Base-by-base conservation (phyloP, 371 early-diverging fungal genomes). In the Mortierella sp. region DNA sequence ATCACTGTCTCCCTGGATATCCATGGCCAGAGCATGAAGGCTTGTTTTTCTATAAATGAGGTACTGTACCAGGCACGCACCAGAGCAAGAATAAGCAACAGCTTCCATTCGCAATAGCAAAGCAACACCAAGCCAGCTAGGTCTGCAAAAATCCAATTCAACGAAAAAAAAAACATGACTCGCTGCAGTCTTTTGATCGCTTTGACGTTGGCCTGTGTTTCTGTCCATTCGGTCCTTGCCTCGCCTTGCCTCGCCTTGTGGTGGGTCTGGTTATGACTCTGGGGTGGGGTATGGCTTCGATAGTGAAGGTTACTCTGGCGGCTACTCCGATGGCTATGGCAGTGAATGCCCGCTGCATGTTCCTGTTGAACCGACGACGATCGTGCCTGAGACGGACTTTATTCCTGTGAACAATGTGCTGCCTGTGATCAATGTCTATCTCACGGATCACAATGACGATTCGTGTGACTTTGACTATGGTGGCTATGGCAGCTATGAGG, bases 381-480 rank as follows among this genome's bases (percentile, higher is more conserved):
- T 70, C 39, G 9, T n/a, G 26, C 59, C 70, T 8, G 59, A 59
- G 55, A 70, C 71, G 12, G 64, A 64, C 42, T 59, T 71, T 14
- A 37, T 64, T 19, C 65, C 64, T 3, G 48, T 64, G 43, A 64
- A 26, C 51, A 71, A 64, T 24, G 64, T 71, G n/a, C 55, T 30
- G 30, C 71, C 71, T 12, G 11, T 55, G 6, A 60, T 71, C 26
- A 64, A 64, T 15, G 51, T 71, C 15, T 32, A 47, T 6, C 60
- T 60, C 9, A 39, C 59, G 1, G 56, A 49, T 17, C 31, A 64
- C 47, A 59, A 55, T 31, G 71, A 64, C 21, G 64, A 37, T 26
- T 60, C 71, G 15, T 14, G 23, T 21, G 17, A 44, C 19, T 19
- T 30, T 4, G 37, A 34, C 37, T 34, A 34, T 4, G 37, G 37